Evolutionary conservation across 2,329 filamentous ascomycete genomes (phyloP).

Genomic region (Coniochaeta ligniaria): DNA sequence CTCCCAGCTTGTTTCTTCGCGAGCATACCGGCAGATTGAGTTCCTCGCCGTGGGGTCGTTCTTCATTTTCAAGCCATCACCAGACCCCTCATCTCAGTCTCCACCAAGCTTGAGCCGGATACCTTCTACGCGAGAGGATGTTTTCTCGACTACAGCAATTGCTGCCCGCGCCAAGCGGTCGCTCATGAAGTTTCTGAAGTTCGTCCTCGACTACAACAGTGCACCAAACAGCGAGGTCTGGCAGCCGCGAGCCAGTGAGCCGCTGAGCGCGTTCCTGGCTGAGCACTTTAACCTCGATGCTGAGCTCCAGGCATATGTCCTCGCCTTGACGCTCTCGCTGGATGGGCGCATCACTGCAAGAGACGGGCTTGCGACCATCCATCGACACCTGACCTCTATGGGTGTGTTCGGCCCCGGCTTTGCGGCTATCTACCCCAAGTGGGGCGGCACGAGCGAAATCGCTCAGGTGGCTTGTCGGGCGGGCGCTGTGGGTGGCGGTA

Average conservation of each 20-base stretch:
- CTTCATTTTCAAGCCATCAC: slow-evolving; percentile 59
- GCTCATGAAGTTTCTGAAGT: slow-evolving; percentile 91
- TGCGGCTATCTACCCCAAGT: slow-evolving; percentile 84
- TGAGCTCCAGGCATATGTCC: slow-evolving; percentile 55
- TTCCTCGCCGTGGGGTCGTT: slow-evolving; percentile 91
- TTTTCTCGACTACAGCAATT: slow-evolving; percentile 73
- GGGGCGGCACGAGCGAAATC: slow-evolving; percentile 83
- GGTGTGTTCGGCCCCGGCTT: slow-evolving; percentile 85
- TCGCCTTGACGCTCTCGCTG: slow-evolving; percentile 68
- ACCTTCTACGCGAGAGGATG: slow-evolving; percentile 84
- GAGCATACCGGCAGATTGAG: slow-evolving; percentile 81
- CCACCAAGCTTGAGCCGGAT: slow-evolving; percentile 54
- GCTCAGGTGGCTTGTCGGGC: slow-evolving; percentile 88
- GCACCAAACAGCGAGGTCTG: slow-evolving; percentile 47
- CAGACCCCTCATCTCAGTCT: slow-evolving; percentile 9
- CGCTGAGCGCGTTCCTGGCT: slow-evolving; percentile 52
- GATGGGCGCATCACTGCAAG: slow-evolving; percentile 52
- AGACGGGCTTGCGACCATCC: slow-evolving; percentile 65
- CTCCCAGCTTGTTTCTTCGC: slow-evolving; percentile 77
- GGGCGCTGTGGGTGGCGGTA: slow-evolving; percentile 80
- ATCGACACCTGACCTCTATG: slow-evolving; percentile 77
- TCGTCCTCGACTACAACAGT: slow-evolving; percentile 65
- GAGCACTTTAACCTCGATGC: slow-evolving; percentile 60
- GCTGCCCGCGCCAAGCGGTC: slow-evolving; percentile 74
- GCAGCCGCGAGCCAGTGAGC: slow-evolving; percentile 45